Conservation (phyloP, 164 flowering plant species). For the Vitis cinerea region DNA sequence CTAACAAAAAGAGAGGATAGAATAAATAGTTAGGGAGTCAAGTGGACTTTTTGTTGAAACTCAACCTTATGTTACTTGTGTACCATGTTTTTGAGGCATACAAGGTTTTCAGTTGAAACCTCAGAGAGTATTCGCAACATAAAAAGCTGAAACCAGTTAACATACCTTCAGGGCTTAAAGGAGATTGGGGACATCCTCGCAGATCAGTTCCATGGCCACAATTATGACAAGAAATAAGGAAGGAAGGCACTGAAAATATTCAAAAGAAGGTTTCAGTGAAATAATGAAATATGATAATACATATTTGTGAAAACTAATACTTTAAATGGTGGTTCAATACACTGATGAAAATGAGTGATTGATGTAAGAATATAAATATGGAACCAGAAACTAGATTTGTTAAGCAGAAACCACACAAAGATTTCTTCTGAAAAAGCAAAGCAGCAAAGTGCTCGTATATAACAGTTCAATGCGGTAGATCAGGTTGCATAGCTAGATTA, state of each 20-base stretch:
- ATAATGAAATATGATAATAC: neutral
- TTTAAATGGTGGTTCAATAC: neutral
- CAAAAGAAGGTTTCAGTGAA: slow-evolving; percentile 11
- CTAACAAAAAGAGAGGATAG: too few species aligned
- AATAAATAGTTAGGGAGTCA: too few species aligned
- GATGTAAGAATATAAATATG: neutral
- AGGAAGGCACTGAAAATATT: slow-evolving; percentile 80
- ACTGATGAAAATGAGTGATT: neutral
- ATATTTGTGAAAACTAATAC: neutral
- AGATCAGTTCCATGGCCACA: slow-evolving; percentile 96
- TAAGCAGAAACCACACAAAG: neutral
- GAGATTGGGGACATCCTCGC: slow-evolving; percentile 93
- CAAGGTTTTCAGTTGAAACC: neutral
- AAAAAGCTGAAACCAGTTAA: neutral
- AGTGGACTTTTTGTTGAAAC: too few species aligned
- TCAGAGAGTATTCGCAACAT: neutral
- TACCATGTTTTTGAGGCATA: neutral
- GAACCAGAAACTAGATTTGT: neutral
- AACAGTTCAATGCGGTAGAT: neutral
- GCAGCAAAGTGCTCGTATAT: neutral
- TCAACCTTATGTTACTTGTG: too few species aligned
- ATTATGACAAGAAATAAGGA: slow-evolving; percentile 68
- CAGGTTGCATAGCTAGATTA: too few species aligned
- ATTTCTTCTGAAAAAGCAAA: neutral
- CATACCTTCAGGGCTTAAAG: slow-evolving; percentile 72